phyloP scores from a whole-genome alignment of 1,284 basidiomycete genomes.

The Ustilago tritici region DNA sequence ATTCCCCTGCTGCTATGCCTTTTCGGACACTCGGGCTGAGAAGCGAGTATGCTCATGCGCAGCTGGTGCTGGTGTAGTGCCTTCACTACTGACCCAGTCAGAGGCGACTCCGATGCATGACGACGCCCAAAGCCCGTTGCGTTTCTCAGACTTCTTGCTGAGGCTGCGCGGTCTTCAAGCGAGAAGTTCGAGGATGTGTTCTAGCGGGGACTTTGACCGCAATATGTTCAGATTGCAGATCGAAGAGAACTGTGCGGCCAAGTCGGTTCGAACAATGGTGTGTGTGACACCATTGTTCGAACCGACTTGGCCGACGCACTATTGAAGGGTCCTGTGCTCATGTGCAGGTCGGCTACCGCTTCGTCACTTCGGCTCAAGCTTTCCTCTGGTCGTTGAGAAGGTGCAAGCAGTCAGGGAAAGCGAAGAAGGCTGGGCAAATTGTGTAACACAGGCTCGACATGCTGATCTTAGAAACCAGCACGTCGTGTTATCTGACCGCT shows the following conservation, averaged over 20 bases:
- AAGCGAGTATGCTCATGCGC: neutral
- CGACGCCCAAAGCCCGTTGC: neutral
- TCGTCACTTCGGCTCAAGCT: neutral
- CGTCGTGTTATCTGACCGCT: neutral
- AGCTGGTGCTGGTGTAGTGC: neutral
- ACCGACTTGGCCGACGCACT: neutral
- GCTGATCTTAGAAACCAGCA: too few relatives aligned
- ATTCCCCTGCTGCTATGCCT: neutral
- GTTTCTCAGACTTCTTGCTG: neutral
- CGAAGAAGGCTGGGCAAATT: too few relatives aligned
- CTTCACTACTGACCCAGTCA: neutral
- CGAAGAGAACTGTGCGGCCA: neutral
- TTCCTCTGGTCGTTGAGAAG: too few relatives aligned
- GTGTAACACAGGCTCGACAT: too few relatives aligned
- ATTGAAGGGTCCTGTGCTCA: conserved; percentile 8
- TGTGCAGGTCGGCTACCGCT: neutral
- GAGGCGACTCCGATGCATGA: neutral
- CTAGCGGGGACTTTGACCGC: conserved; percentile 4
- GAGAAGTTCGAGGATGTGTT: conserved; percentile 5
- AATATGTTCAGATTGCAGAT: neutral
- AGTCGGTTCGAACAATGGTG: neutral
- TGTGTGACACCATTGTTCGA: conserved; percentile 7
- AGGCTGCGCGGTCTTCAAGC: neutral
- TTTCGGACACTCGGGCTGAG: neutral
- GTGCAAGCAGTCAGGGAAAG: too few relatives aligned